phyloP scores from a whole-genome alignment of 805 yeast genomes.

The Yamadazyma laniorum region DNA sequence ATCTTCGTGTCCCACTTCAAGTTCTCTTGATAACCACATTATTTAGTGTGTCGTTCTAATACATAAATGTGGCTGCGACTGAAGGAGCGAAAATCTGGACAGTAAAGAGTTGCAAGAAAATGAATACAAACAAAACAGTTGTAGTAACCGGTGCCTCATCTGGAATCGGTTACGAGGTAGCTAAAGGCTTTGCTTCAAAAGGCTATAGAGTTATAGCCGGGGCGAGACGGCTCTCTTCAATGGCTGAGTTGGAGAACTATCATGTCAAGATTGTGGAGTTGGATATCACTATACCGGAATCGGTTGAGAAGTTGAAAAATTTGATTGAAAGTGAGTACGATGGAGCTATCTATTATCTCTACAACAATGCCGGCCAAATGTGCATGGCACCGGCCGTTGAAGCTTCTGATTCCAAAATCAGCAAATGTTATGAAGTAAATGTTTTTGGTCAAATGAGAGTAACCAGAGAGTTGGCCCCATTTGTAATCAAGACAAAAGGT shows the following conservation, averaged over 20 bases:
- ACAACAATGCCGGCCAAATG: conserved; percentile 39
- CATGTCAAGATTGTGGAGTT: conserved; percentile 25
- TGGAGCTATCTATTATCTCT: conserved; percentile 33
- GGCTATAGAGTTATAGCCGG: conserved; percentile 39
- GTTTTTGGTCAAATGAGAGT: conserved; percentile 35
- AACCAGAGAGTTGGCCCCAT: conserved; percentile 28
- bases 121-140: conserved; percentile 22
- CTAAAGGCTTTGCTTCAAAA: conserved; percentile 40
- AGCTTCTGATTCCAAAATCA: conserved; percentile 18
- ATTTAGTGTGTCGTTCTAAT: no score
- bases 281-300: conserved; percentile 33
- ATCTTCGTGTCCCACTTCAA: no score
- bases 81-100: no score
- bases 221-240: conserved; percentile 25
- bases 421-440: conserved; percentile 28
- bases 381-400: conserved; percentile 27
- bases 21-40: no score
- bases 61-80: no score
- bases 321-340: conserved; percentile 23
- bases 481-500: conserved; percentile 32
- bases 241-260: conserved; percentile 25
- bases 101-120: conserved; percentile 48
- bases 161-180: conserved; percentile 45
- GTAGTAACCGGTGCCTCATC: conserved; percentile 51
- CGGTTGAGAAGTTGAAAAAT: conserved; percentile 21